Conservation (phyloP, 2,329 filamentous ascomycete species). For the Pseudogymnoascus destructans region DNA sequence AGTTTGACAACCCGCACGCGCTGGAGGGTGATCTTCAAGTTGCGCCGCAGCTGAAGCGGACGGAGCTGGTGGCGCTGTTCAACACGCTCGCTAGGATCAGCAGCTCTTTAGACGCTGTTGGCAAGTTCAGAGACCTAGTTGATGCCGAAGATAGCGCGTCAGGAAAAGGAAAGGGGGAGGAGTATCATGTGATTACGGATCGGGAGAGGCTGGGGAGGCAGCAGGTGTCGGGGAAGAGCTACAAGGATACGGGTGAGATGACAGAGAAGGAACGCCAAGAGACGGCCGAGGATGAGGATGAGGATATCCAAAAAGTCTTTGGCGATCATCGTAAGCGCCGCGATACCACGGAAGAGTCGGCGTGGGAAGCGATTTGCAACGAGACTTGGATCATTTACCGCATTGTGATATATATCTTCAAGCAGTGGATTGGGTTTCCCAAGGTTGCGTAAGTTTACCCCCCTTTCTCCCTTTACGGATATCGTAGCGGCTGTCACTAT, state of each 20-base stretch:
- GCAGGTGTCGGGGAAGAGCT: constrained; percentile 24
- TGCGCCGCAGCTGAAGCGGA: constrained; percentile 65
- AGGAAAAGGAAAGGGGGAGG: constrained; percentile 20
- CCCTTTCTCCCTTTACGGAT: background rate
- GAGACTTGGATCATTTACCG: constrained; percentile 52
- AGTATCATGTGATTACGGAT: constrained; percentile 19
- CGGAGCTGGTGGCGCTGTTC: constrained; percentile 85
- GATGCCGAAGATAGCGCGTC: constrained; percentile 25
- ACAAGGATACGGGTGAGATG: constrained; percentile 13
- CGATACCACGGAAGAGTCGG: constrained; percentile 28
- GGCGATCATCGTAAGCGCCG: constrained; percentile 21
- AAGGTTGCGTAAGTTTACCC: constrained; percentile 48
- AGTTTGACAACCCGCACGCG: constrained; percentile 56
- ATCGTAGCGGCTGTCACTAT: constrained; percentile 13
- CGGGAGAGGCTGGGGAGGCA: constrained; percentile 31
- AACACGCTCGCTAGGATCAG: constrained; percentile 87
- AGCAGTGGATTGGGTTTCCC: constrained; percentile 58
- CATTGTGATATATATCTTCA: constrained; percentile 50
- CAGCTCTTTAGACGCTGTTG: constrained; percentile 62
- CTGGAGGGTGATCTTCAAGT: constrained; percentile 42
- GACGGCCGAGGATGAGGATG: constrained; percentile 27
- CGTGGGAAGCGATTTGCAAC: constrained; percentile 42
- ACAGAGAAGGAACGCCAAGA: constrained; percentile 15
- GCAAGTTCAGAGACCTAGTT: constrained; percentile 52
- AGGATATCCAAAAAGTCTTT: constrained; percentile 31